phyloP scores from a whole-genome alignment of 2,329 filamentous ascomycete genomes.

The Coleophoma eucalyptorum region DNA sequence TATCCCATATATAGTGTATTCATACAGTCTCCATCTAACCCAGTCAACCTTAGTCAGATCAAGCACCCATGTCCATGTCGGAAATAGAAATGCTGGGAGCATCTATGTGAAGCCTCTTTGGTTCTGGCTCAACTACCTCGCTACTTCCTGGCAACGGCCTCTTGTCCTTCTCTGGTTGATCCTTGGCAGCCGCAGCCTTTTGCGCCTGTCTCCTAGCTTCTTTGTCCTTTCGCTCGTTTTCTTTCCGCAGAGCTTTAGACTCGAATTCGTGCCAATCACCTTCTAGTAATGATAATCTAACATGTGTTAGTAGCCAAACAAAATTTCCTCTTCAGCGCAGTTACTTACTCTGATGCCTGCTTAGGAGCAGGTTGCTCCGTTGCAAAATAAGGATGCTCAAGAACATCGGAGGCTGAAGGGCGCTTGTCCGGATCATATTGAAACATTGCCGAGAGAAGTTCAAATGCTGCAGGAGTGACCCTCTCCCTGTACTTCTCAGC shows the following conservation, averaged over 20 bases:
- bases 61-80: too few species aligned
- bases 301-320: slow-evolving; percentile 21
- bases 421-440: slow-evolving; percentile 81
- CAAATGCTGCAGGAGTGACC: slow-evolving; percentile 76
- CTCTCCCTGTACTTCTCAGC: slow-evolving; percentile 76
- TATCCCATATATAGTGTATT: too few species aligned
- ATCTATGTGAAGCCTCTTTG: too few species aligned
- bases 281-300: slow-evolving; percentile 67
- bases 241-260: slow-evolving; percentile 88
- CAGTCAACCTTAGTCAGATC: too few species aligned
- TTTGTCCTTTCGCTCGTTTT: slow-evolving; percentile 67
- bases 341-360: slow-evolving; percentile 75
- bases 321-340: slow-evolving; percentile 1
- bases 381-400: slow-evolving; percentile 86
- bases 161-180: slow-evolving; percentile 20
- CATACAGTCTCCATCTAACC: too few species aligned
- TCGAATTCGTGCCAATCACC: slow-evolving; percentile 99
- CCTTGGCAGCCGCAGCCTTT: slow-evolving; percentile 22
- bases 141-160: slow-evolving; percentile 19
- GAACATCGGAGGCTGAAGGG: slow-evolving; percentile 77
- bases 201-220: slow-evolving; percentile 25
- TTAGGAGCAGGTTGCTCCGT: slow-evolving; percentile 72
- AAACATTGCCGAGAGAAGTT: slow-evolving; percentile 81
- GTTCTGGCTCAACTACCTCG: too few species aligned
- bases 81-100: too few species aligned